These are phyloP conservation scores for Elsinoe perseae DNA, from an alignment of 2,329 filamentous ascomycete genomes.

Conservation along the genomic window DNA sequence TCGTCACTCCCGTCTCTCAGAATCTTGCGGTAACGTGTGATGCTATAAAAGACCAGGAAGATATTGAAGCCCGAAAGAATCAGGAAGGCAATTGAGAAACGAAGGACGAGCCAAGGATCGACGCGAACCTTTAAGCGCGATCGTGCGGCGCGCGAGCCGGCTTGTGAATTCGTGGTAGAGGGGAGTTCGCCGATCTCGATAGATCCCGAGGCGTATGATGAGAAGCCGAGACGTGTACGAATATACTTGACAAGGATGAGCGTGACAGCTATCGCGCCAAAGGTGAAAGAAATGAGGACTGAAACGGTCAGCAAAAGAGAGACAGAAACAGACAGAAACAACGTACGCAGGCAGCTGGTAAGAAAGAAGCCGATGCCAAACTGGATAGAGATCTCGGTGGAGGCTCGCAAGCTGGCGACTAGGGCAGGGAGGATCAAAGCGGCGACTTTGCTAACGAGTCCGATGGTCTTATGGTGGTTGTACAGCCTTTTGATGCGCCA, in stretches of 20 bases:
- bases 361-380: conserved; percentile 8
- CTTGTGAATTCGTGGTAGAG: neutral
- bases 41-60: conserved; percentile 17
- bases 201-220: conserved; percentile 13
- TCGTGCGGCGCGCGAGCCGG: neutral
- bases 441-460: conserved; percentile 13
- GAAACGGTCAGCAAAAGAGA: neutral
- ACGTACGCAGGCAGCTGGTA: conserved; percentile 9
- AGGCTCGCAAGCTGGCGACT: conserved; percentile 15
- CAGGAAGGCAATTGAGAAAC: conserved; percentile 20
- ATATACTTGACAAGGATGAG: conserved; percentile 21
- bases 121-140: conserved; percentile 14
- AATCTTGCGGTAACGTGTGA: conserved; percentile 17
- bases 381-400: conserved; percentile 14
- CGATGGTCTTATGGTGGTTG: conserved; percentile 4
- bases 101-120: conserved; percentile 20
- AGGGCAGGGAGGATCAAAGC: conserved; percentile 19
- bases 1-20: neutral
- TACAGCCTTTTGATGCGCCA: conserved; percentile 13
- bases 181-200: conserved; percentile 1
- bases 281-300: conserved; percentile 20
- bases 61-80: conserved; percentile 20
- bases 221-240: conserved; percentile 15
- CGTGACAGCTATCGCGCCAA: conserved; percentile 20
- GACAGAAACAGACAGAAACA: neutral